Evolutionary conservation across 2,329 filamentous ascomycete species (phyloP), one percentile per base, ranked within the genome.

Genomic region (Trichophyton simii): DNA sequence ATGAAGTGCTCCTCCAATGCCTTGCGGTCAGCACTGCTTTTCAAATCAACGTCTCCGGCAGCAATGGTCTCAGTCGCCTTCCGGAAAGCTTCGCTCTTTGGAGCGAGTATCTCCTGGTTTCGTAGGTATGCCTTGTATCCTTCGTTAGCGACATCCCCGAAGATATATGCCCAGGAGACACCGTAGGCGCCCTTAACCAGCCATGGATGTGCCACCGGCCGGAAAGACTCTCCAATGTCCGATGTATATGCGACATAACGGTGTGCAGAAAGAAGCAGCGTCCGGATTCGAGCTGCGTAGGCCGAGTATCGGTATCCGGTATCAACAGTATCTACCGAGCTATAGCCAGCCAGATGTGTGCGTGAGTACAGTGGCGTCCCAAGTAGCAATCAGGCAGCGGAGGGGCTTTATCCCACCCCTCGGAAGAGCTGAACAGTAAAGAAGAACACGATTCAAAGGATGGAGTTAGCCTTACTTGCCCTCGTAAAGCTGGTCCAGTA

Each of bases 161-260:
- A 75, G 22, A 99, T 83, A 70, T 99, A 99, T 9, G 88, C 80
- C 94, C 94, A 97, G 1, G 89, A 95, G 48, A 99, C 79, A 57
- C 84, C 92, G 71, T 99, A 99, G 4, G 94, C 94, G 57, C 83
- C 79, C 63, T 87, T 83, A 9, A 99, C 87, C 2, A 95, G 76
- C 68, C 81, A 85, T 0, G 91, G 92, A 71, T 96, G 91, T 3
- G 92, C 91, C 44, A 99, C 82, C 0, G 94, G 94, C 1, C 94
- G 85, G 76, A 99, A 99, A 0, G 89, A 95, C 75, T 99, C 94
- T 72, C 94, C 94, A 65, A 99, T 92, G 70, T 97, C 92, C 20
- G 87, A 91, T 0, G 94, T 97, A 73, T 99, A 99, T 61, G 94
- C 94, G 57, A 99, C 91, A 71, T 99, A 99, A 69, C 94, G 87